A percentile compares a stretch with the other conserved stretches of the same genome.
Evolutionary conservation across 805 yeast genomes (phyloP).

Genomic region (Priceomyces fermenticarens): DNA sequence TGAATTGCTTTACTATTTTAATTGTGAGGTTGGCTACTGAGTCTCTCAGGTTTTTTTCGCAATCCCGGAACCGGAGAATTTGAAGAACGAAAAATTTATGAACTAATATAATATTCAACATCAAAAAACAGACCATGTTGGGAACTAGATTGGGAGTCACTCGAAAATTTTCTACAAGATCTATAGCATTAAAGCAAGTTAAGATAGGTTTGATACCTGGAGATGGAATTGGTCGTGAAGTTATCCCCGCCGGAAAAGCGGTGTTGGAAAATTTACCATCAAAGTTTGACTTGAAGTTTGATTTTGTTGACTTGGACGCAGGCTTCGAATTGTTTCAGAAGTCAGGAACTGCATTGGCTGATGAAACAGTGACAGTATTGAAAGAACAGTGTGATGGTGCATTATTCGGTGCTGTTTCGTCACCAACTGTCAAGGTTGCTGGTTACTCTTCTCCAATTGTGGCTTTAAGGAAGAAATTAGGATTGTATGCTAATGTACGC

Average conservation of each 20-base stretch:
- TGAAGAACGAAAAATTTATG: neutral
- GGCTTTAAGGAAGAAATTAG: conserved; percentile 94
- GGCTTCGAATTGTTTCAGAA: conserved; percentile 92
- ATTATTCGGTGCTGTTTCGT: conserved; percentile 93
- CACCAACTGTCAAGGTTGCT: conserved; percentile 89
- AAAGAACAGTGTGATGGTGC: conserved; percentile 92
- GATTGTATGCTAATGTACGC: conserved; percentile 93
- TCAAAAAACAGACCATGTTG: conserved; percentile 13
- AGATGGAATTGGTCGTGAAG: conserved; percentile 97
- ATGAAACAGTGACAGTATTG: conserved; percentile 78
- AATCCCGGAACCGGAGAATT: neutral
- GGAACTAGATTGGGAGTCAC: conserved; percentile 19
- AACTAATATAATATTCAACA: neutral
- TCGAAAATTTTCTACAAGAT: conserved; percentile 32
- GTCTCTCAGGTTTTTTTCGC: neutral
- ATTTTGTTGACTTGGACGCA: conserved; percentile 85
- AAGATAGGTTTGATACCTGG: conserved; percentile 84
- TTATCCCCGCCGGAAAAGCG: conserved; percentile 93
- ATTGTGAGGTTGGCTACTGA: neutral
- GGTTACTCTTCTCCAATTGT: conserved; percentile 99
- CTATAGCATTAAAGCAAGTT: conserved; percentile 29
- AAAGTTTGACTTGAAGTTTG: conserved; percentile 73
- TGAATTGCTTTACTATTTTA: too few species aligned
- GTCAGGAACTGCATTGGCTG: conserved; percentile 96
- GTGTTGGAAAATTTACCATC: conserved; percentile 79